These are phyloP conservation scores for Pseudoneurospora amorphoporcata DNA, from an alignment of 495 filamentous ascomycete species.

Conservation along the genomic window DNA sequence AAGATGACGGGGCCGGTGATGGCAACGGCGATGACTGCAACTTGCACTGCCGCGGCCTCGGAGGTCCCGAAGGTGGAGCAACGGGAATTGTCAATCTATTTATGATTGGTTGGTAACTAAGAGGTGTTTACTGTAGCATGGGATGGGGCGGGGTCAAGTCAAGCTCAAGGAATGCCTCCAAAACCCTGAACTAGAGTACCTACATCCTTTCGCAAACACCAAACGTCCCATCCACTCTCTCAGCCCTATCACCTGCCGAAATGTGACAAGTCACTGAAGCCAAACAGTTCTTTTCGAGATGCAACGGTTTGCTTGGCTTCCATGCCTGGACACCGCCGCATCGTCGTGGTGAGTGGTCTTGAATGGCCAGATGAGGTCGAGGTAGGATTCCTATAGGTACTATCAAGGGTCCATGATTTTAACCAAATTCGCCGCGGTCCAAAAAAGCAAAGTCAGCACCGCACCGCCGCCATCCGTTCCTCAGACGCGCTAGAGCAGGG, in stretches of 20 bases:
- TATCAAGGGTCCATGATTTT: no score
- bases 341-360: not conserved
- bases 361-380: not conserved
- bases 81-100: no score
- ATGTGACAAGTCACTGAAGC: not conserved
- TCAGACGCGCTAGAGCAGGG: no score
- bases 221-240: not conserved
- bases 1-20: not conserved
- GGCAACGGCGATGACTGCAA: not conserved
- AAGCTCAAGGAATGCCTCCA: not conserved
- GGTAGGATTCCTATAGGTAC: no score
- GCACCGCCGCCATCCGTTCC: no score
- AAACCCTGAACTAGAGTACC: not conserved
- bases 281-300: not conserved
- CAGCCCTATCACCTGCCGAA: not conserved
- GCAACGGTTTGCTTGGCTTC: not conserved
- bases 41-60: not conserved
- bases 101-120: not conserved
- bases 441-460: no score
- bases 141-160: no score
- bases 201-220: not conserved
- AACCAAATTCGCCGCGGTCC: no score
- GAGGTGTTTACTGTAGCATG: not conserved
- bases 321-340: not conserved
- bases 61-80: not conserved